phyloP scores from a whole-genome alignment of 2,329 filamentous ascomycete genomes.

The Penicillium sp. region DNA sequence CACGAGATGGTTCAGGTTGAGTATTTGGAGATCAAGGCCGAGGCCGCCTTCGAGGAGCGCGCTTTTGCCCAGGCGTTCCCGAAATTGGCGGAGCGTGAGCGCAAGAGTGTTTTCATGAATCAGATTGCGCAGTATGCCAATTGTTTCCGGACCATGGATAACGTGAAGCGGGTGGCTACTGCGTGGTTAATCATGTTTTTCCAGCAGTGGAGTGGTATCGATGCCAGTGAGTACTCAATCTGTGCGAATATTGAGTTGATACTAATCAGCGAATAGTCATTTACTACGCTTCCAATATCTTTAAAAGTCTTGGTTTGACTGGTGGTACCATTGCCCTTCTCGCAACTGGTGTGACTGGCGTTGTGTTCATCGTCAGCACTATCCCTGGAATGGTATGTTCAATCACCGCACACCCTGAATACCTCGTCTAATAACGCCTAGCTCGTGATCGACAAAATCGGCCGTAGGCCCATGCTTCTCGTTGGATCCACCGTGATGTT shows the following conservation, averaged over 20 bases:
- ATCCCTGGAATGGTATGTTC: conserved; percentile 31
- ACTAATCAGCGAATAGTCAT: conserved; percentile 32
- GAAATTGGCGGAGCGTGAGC: conserved; percentile 31
- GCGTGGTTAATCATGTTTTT: conserved; percentile 51
- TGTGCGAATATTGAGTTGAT: background rate
- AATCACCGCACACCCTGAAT: conserved; percentile 10
- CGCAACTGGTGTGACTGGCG: conserved; percentile 36
- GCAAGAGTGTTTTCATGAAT: conserved; percentile 44
- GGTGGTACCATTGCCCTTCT: conserved; percentile 33
- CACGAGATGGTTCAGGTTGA: conserved; percentile 44
- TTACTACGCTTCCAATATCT: conserved; percentile 43
- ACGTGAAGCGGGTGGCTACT: conserved; percentile 49
- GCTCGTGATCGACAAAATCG: conserved; percentile 30
- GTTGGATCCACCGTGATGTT: conserved; percentile 27
- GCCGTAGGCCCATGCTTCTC: conserved; percentile 31
- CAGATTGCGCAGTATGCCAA: conserved; percentile 54
- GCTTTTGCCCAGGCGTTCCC: conserved; percentile 49
- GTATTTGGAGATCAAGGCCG: conserved; percentile 50
- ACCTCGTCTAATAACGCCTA: background rate
- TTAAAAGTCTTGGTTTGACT: conserved; percentile 36
- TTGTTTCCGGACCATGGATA: conserved; percentile 50
- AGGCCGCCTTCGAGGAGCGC: conserved; percentile 45
- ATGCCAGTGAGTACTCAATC: conserved; percentile 32
- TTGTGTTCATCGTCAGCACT: conserved; percentile 34
- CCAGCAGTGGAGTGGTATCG: conserved; percentile 49